These are phyloP conservation scores for Soucietia sequanensis DNA, from an alignment of 805 yeast species.

Conservation along the genomic window DNA sequence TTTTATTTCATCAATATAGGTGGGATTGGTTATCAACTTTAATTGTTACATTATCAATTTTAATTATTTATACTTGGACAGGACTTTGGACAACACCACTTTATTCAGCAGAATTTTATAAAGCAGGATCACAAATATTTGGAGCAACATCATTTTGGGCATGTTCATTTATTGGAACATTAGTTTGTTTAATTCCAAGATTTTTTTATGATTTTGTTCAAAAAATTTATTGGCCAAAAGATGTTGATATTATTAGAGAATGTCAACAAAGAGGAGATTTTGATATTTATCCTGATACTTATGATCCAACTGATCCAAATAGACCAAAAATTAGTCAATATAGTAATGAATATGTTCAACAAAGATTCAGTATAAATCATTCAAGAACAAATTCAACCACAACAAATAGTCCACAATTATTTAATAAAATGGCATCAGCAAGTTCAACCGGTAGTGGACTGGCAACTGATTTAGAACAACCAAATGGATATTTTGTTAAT, in stretches of 20 bases:
- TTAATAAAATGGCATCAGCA: not conserved
- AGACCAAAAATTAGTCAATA: conserved; percentile 53
- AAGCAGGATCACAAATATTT: conserved; percentile 62
- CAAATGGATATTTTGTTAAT: conserved; percentile 1
- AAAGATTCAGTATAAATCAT: conserved; percentile 14
- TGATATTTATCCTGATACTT: conserved; percentile 60
- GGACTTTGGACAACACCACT: conserved; percentile 70
- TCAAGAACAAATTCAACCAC: conserved; percentile 2
- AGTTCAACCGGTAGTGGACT: conserved; percentile 3
- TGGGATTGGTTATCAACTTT: conserved; percentile 78
- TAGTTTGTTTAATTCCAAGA: conserved; percentile 67
- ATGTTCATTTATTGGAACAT: conserved; percentile 59
- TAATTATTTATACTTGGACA: conserved; percentile 71
- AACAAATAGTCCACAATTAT: conserved; percentile 1
- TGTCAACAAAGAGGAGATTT: conserved; percentile 66
- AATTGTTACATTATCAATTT: conserved; percentile 55
- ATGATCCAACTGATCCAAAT: conserved; percentile 81
- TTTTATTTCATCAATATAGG: conserved; percentile 65
- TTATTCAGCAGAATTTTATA: conserved; percentile 57
- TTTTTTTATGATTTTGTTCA: conserved; percentile 56
- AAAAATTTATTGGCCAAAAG: conserved; percentile 58
- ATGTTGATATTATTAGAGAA: conserved; percentile 73
- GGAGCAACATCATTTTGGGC: conserved; percentile 69
- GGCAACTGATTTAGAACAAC: conserved; percentile 3
- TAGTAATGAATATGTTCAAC: conserved; percentile 14